These are phyloP conservation scores for Vaccinium darrowii DNA, from an alignment of 148 eudicot genomes.

Conservation along the genomic window DNA sequence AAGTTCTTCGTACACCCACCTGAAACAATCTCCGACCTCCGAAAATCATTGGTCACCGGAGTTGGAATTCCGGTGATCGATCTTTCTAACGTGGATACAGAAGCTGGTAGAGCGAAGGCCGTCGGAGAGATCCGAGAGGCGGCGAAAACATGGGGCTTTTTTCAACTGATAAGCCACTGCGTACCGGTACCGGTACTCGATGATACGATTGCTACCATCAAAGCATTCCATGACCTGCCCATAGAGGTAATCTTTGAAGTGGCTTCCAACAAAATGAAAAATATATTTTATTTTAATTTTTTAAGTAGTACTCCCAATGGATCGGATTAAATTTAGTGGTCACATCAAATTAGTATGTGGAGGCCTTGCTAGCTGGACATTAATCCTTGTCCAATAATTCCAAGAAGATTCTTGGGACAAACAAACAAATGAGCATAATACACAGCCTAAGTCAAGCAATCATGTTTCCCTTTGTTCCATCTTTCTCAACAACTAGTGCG, in stretches of 20 bases:
- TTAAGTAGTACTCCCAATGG: too few relatives aligned
- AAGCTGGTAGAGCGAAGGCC: neutral
- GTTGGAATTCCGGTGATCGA: constrained; percentile 17
- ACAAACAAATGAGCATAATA: too few relatives aligned
- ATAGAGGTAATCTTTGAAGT: neutral
- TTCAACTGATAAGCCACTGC: constrained; percentile 28
- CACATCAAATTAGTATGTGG: too few relatives aligned
- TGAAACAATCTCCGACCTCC: constrained; percentile 9
- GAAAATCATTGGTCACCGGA: neutral
- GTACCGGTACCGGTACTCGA: neutral
- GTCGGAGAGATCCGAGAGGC: constrained; percentile 13
- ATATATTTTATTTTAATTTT: too few relatives aligned
- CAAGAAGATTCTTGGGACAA: too few relatives aligned
- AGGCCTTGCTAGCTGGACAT: too few relatives aligned
- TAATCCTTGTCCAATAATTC: too few relatives aligned
- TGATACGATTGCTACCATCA: constrained; percentile 8
- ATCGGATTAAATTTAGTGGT: too few relatives aligned
- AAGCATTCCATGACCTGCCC: constrained; percentile 21
- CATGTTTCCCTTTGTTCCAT: too few relatives aligned
- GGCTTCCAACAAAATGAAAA: too few relatives aligned
- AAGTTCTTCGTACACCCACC: constrained; percentile 27
- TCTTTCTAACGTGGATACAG: neutral
- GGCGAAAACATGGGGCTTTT: constrained; percentile 22
- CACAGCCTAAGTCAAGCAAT: too few relatives aligned
- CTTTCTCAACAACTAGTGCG: too few relatives aligned